Percentiles rank a stretch among this genome's conserved stretches.
phyloP scores from a whole-genome alignment of 768 basidiomycete genomes.

The Hygrophoropsis aurantiaca region DNA sequence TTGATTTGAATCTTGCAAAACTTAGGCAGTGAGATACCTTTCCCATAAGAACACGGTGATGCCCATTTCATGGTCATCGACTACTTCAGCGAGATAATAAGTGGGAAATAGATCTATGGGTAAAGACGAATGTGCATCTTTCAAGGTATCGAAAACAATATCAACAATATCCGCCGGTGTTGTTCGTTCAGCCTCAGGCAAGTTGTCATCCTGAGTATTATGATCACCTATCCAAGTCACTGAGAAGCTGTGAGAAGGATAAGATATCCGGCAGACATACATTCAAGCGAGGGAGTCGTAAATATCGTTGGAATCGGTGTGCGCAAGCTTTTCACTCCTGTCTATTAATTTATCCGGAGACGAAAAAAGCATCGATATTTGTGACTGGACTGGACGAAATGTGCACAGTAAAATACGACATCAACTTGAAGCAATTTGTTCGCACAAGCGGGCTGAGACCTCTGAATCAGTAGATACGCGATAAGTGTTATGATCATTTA shows the following conservation, averaged over 20 bases:
- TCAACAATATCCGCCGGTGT: constrained; percentile 61
- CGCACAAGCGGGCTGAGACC: too few relatives aligned
- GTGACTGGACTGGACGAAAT: constrained; percentile 85
- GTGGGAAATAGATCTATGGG: constrained; percentile 92
- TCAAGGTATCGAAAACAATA: constrained; percentile 72
- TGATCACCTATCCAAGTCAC: constrained; percentile 71
- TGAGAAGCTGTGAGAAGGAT: constrained; percentile 75
- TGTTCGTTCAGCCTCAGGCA: constrained; percentile 50
- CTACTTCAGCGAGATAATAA: constrained; percentile 94
- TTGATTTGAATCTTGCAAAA: too few relatives aligned
- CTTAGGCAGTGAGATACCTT: too few relatives aligned
- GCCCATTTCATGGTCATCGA: constrained; percentile 95
- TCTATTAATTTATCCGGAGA: constrained; percentile 65
- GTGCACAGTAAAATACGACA: too few relatives aligned
- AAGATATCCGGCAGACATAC: too few relatives aligned
- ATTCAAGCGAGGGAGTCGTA: too few relatives aligned
- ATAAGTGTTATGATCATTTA: too few relatives aligned
- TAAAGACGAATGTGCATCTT: constrained; percentile 73
- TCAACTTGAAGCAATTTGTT: too few relatives aligned
- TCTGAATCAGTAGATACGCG: too few relatives aligned
- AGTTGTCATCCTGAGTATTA: constrained; percentile 75
- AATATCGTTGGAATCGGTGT: constrained; percentile 72
- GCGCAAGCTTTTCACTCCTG: constrained; percentile 70
- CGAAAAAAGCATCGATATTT: constrained; percentile 98
- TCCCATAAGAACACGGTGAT: constrained; percentile 95